Conservation (phyloP, 2,329 filamentous ascomycete species). For the Passalora sequoiae region DNA sequence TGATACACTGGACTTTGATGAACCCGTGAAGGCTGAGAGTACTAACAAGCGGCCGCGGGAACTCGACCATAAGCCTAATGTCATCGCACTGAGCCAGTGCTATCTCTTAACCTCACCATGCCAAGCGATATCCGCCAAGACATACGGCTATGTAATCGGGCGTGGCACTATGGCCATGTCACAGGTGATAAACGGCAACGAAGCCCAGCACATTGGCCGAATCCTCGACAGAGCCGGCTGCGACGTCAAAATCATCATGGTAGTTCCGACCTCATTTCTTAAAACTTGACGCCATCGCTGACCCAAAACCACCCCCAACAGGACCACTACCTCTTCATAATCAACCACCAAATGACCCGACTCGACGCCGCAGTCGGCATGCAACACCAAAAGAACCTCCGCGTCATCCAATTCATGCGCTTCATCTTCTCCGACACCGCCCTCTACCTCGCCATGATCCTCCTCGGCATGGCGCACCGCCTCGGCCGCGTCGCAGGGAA, state of each 20-base stretch:
- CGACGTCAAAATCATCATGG: not conserved
- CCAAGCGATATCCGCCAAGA: not conserved
- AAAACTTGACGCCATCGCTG: not conserved
- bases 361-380: not conserved
- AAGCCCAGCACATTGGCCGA: not conserved
- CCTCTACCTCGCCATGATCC: not conserved
- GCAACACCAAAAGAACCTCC: no score
- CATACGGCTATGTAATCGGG: not conserved
- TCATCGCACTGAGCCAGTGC: not conserved
- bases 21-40: not conserved
- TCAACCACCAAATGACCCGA: not conserved
- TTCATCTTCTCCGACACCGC: not conserved
- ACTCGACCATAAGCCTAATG: not conserved
- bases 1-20: not conserved
- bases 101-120: not conserved
- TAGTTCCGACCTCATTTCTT: not conserved
- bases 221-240: not conserved
- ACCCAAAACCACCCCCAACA: not conserved
- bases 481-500: not conserved
- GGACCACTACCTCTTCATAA: conserved; percentile 1
- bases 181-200: not conserved
- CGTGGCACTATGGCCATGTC: not conserved
- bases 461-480: not conserved
- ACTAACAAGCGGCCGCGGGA: not conserved
- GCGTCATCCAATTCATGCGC: not conserved